phyloP scores from a whole-genome alignment of 805 yeast species.

The Candida chilensis region DNA sequence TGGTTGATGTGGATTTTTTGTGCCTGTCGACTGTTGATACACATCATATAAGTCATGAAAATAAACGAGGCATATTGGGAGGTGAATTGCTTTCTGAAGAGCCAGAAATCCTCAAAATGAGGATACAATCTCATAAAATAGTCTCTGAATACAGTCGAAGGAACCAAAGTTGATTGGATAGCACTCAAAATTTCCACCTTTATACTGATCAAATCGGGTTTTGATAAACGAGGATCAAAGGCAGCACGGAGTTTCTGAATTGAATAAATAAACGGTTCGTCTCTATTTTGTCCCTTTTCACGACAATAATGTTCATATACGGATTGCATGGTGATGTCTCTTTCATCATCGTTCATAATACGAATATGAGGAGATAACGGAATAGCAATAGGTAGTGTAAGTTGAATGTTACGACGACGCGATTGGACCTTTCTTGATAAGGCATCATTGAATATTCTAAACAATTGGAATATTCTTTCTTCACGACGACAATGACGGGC shows the following conservation, averaged over 20 bases:
- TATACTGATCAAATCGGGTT: constrained; percentile 83
- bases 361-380: constrained; percentile 94
- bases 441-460: constrained; percentile 80
- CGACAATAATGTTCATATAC: constrained; percentile 86
- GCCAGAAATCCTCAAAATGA: constrained; percentile 91
- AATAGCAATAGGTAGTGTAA: constrained; percentile 85
- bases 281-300: constrained; percentile 63
- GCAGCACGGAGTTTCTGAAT: constrained; percentile 85
- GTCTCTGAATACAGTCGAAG: constrained; percentile 72
- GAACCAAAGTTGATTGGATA: constrained; percentile 80
- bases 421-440: constrained; percentile 78
- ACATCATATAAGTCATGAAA: constrained; percentile 90
- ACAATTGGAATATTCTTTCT: constrained; percentile 86
- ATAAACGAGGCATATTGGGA: constrained; percentile 91
- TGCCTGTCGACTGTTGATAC: constrained; percentile 88
- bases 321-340: constrained; percentile 68
- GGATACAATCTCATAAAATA: constrained; percentile 65
- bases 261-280: constrained; percentile 83
- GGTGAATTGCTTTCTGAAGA: constrained; percentile 90
- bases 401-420: constrained; percentile 73
- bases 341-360: constrained; percentile 73
- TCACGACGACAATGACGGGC: constrained; percentile 96
- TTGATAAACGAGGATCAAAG: constrained; percentile 86
- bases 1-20: constrained; percentile 81
- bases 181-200: constrained; percentile 88